phyloP scores from a whole-genome alignment of 306 rosid genomes.

The Rosa rugosa region DNA sequence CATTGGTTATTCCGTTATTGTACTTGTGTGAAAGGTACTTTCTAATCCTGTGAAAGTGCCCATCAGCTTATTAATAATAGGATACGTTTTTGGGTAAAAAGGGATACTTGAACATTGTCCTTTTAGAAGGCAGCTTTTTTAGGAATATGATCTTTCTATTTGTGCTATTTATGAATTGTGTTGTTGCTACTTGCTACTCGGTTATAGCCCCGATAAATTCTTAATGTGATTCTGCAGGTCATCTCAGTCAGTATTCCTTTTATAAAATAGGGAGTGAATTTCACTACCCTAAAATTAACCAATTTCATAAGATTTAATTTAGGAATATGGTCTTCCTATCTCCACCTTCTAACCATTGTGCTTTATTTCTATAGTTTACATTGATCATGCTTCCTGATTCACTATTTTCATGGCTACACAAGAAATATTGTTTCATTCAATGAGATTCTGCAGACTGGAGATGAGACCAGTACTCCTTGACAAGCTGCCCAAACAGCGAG shows the following conservation, averaged over 20 bases:
- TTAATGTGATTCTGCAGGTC: too few relatives aligned
- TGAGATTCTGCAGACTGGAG: constrained; percentile 60
- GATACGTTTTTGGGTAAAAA: background rate
- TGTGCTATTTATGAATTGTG: background rate
- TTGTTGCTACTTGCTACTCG: background rate
- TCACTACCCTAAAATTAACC: too few relatives aligned
- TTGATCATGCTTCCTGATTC: background rate
- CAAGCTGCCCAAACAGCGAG: constrained; percentile 76
- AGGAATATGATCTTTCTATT: too few relatives aligned
- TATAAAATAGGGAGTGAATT: too few relatives aligned
- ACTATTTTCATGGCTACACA: background rate
- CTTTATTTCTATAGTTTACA: too few relatives aligned
- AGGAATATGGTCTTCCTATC: too few relatives aligned
- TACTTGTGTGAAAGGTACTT: constrained; percentile 8
- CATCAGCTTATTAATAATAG: background rate
- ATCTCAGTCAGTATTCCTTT: too few relatives aligned
- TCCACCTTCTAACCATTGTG: too few relatives aligned
- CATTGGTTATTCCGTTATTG: background rate
- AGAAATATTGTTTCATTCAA: constrained; percentile 22
- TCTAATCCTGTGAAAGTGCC: background rate
- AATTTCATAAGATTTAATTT: too few relatives aligned
- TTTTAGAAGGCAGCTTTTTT: background rate
- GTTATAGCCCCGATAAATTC: too few relatives aligned
- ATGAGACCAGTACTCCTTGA: constrained; percentile 92
- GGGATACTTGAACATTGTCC: background rate